Evolutionary conservation across 805 yeast genomes (phyloP), one percentile per base, ranked within the genome.

Genomic region (Lipomyces spencermartinsiae): DNA sequence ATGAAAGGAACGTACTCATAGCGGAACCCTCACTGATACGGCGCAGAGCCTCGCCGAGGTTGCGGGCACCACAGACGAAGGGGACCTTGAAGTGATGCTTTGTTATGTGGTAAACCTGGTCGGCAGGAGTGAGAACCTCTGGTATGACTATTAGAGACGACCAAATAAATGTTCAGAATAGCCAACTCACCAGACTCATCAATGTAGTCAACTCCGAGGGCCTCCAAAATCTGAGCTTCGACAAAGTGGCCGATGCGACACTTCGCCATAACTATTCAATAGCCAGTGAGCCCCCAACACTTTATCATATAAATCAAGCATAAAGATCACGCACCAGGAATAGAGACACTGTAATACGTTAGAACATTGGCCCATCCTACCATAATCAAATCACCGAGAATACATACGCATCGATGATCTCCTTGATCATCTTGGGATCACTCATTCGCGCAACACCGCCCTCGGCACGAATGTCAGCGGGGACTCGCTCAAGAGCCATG

Each of bases 361-460:
- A 43, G 49, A 8, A 6, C 29, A 16, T 43, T 12, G 14, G 7
- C 16, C 25, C n/a, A 19, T 16, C 49, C 43, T 12, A 2, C 4
- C 16, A 16, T 10, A 37, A 37, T 16, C 12, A 12, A 37, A 37
- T 16, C 16, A 2, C 43, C 39, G 49, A 25, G 5, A 29, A 33
- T 16, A 63, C 72, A 35, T 63, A 73, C 75, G 89, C 84, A 2
- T 82, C 86, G 91, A 89, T 89, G 77, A 90, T 91, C 22, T 84
- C 87, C 76, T 84, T 82, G 78, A 91, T 89, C 91, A 91, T 87
- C 73, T 87, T 81, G 1, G 96, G 96, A 76, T 91, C 96, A 25
- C 91, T 87, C 96, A 91, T 91, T 74, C 96, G 85, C 67, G 94
- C 91, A 61, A 91, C 95, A 66, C 90, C 89, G 61, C 94, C 94